Percentiles rank a stretch among this genome's conserved stretches.
These are phyloP conservation scores for Heritiera littoralis DNA, from an alignment of 345 rosid genomes.

Conservation along the genomic window DNA sequence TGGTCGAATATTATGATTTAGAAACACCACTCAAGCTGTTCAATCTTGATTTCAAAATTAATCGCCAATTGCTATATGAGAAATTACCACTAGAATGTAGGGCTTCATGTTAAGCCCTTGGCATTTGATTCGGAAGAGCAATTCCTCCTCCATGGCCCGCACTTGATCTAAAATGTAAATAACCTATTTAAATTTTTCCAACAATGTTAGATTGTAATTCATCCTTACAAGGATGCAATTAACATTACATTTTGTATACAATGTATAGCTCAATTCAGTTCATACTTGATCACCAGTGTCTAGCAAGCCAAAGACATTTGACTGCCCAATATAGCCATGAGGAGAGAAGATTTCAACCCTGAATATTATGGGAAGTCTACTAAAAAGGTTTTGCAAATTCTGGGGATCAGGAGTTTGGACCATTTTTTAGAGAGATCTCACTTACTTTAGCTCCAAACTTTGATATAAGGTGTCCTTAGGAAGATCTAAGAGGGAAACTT, in stretches of 20 bases:
- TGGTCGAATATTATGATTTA: slow-evolving; percentile 2
- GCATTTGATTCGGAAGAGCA: slow-evolving; percentile 61
- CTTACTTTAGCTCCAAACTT: slow-evolving; percentile 63
- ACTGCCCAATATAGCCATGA: slow-evolving; percentile 88
- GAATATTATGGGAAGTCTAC: slow-evolving; percentile 64
- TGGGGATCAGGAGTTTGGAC: slow-evolving; percentile 82
- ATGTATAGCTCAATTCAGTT: not conserved
- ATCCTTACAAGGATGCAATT: not conserved
- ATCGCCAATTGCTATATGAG: not conserved
- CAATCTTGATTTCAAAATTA: not conserved
- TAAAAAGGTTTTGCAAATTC: slow-evolving; percentile 55
- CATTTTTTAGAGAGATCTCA: slow-evolving; percentile 73
- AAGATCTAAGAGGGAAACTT: slow-evolving; percentile 57
- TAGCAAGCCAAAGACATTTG: slow-evolving; percentile 87
- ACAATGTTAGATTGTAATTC: not conserved
- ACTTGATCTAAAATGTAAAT: slow-evolving; percentile 95
- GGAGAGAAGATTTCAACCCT: slow-evolving; percentile 83
- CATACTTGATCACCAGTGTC: slow-evolving; percentile 87
- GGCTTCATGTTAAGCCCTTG: slow-evolving; percentile 82
- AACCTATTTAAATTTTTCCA: slow-evolving; percentile 40
- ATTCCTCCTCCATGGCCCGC: slow-evolving; percentile 79
- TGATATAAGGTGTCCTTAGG: slow-evolving; percentile 53
- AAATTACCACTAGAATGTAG: slow-evolving; percentile 74
- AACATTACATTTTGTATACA: not conserved
- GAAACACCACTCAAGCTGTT: not conserved